Percentiles rank a stretch among this genome's conserved stretches.
phyloP scores from a whole-genome alignment of 2,329 filamentous ascomycete species.

The Fusarium coffeatum region DNA sequence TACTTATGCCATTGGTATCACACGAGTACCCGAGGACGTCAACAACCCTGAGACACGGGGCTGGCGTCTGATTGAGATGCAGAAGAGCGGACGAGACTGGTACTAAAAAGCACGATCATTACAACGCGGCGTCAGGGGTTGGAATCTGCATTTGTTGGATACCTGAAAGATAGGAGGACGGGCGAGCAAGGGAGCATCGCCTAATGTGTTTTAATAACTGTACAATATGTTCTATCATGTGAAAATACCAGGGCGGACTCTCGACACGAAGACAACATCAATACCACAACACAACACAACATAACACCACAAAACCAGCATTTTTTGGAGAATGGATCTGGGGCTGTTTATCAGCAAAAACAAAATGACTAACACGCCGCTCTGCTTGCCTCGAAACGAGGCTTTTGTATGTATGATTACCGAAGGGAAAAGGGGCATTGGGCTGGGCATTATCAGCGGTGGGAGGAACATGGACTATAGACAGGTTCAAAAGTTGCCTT shows the following conservation, averaged over 20 bases:
- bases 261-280: constrained; percentile 39
- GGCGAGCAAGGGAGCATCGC: constrained; percentile 23
- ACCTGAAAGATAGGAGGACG: constrained; percentile 34
- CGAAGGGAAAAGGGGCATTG: constrained; percentile 31
- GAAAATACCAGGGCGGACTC: constrained; percentile 42
- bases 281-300: constrained; percentile 19
- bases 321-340: constrained; percentile 38
- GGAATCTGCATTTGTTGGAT: constrained; percentile 40
- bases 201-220: constrained; percentile 50
- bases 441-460: constrained; percentile 17
- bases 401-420: constrained; percentile 49
- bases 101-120: constrained; percentile 56
- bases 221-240: constrained; percentile 50
- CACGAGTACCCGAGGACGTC: constrained; percentile 91
- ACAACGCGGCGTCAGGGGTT: constrained; percentile 41
- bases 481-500: constrained; percentile 37
- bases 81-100: constrained; percentile 96
- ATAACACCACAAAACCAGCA: constrained; percentile 24
- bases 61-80: constrained; percentile 97
- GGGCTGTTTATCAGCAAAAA: constrained; percentile 43
- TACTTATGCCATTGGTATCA: constrained; percentile 97
- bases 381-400: constrained; percentile 48
- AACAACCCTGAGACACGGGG: constrained; percentile 96
- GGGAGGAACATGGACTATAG: constrained; percentile 36
- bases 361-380: constrained; percentile 48